Evolutionary conservation across 441 rosid genomes (phyloP).

Genomic region (Erodium trifolium): DNA sequence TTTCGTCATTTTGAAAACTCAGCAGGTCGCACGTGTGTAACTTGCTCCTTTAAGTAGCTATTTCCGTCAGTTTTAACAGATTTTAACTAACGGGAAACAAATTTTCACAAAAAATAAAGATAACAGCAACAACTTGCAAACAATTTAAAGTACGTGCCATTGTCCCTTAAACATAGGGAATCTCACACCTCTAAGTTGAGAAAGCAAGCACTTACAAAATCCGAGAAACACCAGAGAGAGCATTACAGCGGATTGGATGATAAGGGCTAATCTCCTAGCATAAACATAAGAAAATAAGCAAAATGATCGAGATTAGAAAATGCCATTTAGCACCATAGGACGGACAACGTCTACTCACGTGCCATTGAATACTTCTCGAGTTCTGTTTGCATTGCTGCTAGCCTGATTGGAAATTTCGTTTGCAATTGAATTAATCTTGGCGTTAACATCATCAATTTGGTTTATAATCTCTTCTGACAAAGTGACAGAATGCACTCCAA

Average conservation of each 20-base stretch:
- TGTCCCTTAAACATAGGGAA: not conserved
- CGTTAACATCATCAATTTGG: conserved; percentile 36
- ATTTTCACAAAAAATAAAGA: too few relatives aligned
- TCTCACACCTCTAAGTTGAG: not conserved
- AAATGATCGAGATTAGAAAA: not conserved
- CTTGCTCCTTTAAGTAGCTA: too few relatives aligned
- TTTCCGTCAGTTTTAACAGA: too few relatives aligned
- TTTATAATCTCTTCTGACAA: conserved; percentile 36
- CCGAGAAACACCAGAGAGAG: conserved; percentile 52
- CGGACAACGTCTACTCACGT: conserved; percentile 30
- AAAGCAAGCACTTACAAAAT: conserved; percentile 39
- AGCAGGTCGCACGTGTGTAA: too few relatives aligned
- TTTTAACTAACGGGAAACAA: too few relatives aligned
- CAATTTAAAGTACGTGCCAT: too few relatives aligned
- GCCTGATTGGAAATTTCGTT: conserved; percentile 37
- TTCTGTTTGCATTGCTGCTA: conserved; percentile 29
- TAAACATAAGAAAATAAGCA: not conserved
- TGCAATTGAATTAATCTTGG: conserved; percentile 46
- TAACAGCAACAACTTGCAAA: too few relatives aligned
- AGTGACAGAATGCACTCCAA: conserved; percentile 28
- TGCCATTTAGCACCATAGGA: not conserved
- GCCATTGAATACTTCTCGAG: conserved; percentile 28
- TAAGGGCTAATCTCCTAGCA: conserved; percentile 46
- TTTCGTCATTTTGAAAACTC: too few relatives aligned
- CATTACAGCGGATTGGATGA: conserved; percentile 41